Evolutionary conservation across 2,329 filamentous ascomycete species (phyloP), one percentile per base, ranked within the genome.

Genomic region (Beauveria varroae): DNA sequence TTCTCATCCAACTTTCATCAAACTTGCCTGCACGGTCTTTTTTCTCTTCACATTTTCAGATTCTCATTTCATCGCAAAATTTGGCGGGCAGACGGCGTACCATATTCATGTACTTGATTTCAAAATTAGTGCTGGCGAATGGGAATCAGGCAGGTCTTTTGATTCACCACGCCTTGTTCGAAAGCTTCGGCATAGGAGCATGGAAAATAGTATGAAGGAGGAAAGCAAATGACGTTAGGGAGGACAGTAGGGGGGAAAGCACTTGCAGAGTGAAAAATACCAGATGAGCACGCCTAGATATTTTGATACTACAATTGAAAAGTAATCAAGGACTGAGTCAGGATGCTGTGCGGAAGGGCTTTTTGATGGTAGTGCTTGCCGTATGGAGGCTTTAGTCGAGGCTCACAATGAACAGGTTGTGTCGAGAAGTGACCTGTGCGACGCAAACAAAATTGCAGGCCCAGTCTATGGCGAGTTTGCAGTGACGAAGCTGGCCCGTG

Each of bases 81-180:
- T 60, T 60, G 64, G 64, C 57, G 61, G 55, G 63, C 46, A 57
- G 52, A 43, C 64, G 60, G 62, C 61, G 64, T 51, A 61, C 18
- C 49, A 61, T 52, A 50, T 43, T 50, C 40, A 61, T 44, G 50
- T 37, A 53, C 46, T 53, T 63, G 61, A 61, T 56, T 61, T 60
- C 37, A 26, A 58, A 51, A 37, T 30, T 50, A 44, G 44, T 34
- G 64, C 65, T 52, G 64, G 64, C 62, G 65, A 62, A 65, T 47
- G 57, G 62, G 64, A 66, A 71, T 71, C 67, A 59, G 70, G 72
- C 71, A 70, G 71, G 72, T 63, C 68, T 71, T 60, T 70, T 69
- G 71, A 70, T 73, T 67, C 67, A 64, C 63, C 53, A 59, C 40
- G 37, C 43, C 40, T 58, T 49, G 40, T 47, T 55, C 64, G 37